Evolutionary conservation across 148 eudicot species (phyloP).

Genomic region (Diospyros lotus): DNA sequence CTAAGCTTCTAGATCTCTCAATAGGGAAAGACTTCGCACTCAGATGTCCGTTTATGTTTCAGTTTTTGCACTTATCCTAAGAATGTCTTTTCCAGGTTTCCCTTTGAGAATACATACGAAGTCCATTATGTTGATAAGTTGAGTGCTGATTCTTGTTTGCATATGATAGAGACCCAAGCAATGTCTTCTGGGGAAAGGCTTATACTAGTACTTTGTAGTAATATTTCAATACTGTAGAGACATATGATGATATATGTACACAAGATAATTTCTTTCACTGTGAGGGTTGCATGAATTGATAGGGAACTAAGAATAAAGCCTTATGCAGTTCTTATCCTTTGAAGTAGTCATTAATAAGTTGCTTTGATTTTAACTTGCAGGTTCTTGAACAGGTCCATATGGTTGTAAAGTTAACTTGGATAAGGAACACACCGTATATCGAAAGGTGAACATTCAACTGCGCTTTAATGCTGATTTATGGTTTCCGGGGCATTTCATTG

Average conservation of each 20-base stretch:
- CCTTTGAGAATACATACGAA: constrained; percentile 5
- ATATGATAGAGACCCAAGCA: not conserved
- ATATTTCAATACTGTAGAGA: not conserved
- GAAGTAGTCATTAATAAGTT: constrained; percentile 6
- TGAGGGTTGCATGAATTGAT: constrained; percentile 2
- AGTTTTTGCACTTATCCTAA: not conserved
- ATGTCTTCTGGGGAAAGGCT: not conserved
- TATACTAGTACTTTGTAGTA: not conserved
- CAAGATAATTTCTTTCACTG: not conserved
- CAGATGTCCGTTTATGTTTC: too few relatives aligned
- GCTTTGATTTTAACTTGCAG: constrained; percentile 31
- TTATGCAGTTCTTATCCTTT: constrained; percentile 1
- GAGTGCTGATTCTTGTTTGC: constrained; percentile 1
- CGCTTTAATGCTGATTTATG: not conserved
- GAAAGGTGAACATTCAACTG: constrained; percentile 44
- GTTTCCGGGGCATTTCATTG: not conserved
- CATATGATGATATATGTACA: not conserved
- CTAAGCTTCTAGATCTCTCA: too few relatives aligned
- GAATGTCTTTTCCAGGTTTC: not conserved
- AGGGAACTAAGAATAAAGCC: constrained; percentile 3
- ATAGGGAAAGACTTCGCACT: too few relatives aligned
- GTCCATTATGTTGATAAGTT: not conserved
- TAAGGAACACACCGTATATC: constrained; percentile 68
- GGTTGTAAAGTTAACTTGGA: constrained; percentile 82
- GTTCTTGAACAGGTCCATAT: constrained; percentile 57